Conservation (phyloP, 1,284 basidiomycete genomes). For the Leccinum solheimii region DNA sequence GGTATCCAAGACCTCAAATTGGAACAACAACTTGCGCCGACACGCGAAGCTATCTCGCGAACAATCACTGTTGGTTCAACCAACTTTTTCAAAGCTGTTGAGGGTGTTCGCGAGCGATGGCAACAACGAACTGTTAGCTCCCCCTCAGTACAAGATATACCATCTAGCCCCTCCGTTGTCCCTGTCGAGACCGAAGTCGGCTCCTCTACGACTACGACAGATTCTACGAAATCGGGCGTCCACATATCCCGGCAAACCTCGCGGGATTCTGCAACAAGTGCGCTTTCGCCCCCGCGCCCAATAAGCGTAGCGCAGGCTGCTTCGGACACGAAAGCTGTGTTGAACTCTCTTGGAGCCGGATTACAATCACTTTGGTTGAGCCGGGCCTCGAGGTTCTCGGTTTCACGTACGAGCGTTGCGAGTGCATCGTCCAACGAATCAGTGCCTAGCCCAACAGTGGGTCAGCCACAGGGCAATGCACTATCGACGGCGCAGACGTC, state of each 20-base stretch:
- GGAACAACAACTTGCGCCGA: slow-evolving; percentile 86
- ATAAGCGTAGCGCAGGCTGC: slow-evolving; percentile 36
- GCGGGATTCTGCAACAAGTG: slow-evolving; percentile 27
- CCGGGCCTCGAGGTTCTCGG: slow-evolving; percentile 40
- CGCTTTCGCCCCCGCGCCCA: slow-evolving; percentile 29
- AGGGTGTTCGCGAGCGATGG: slow-evolving; percentile 80
- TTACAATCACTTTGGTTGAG: slow-evolving; percentile 61
- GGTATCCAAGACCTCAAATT: slow-evolving; percentile 89
- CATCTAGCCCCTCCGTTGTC: slow-evolving; percentile 28
- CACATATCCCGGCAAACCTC: slow-evolving; percentile 35
- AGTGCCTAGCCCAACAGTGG: slow-evolving; percentile 12
- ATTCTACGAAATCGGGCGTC: slow-evolving; percentile 26
- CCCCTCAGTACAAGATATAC: slow-evolving; percentile 32
- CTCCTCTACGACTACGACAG: slow-evolving; percentile 24
- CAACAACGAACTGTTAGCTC: slow-evolving; percentile 47
- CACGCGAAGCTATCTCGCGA: slow-evolving; percentile 79
- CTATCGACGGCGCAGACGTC: slow-evolving; percentile 13
- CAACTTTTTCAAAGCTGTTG: slow-evolving; percentile 85
- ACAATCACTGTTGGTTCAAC: slow-evolving; percentile 75
- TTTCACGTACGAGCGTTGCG: slow-evolving; percentile 30
- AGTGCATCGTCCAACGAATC: slow-evolving; percentile 28
- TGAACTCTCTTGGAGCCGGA: slow-evolving; percentile 55
- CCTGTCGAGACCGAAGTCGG: slow-evolving; percentile 51
- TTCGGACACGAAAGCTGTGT: slow-evolving; percentile 38
- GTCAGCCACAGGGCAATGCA: slow-evolving; percentile 6